Base-by-base conservation (phyloP, 768 basidiomycete genomes). In the Mrakia gelida region DNA sequence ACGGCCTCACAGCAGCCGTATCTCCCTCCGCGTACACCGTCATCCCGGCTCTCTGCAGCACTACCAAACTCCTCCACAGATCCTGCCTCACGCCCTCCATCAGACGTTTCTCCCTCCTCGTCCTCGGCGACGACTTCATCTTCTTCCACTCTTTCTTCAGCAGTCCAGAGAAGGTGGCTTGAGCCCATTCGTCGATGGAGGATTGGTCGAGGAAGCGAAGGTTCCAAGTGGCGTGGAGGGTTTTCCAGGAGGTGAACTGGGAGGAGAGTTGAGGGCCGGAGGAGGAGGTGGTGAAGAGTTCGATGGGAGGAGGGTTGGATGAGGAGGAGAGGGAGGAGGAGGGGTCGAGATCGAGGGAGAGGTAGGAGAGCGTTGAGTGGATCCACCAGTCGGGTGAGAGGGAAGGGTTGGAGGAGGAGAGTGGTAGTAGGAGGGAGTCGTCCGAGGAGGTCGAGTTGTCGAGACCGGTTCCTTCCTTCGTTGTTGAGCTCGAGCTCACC, bases 211-310 rank as follows among this genome's bases (percentile, higher is more conserved):
- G 72, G 54, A 70, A 78, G 41, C 73, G 71, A 45, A 78, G 49
- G 15, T n/a, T 23, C 43, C 34, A 75, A 13, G 54, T 32, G 4
- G 77, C 65, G 26, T 78, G 73, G 15, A 59, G 65, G 23, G 34
- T 73, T 30, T 65, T 74, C 77, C 77, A 78, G 32, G 63, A 63
- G 26, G 63, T 54, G 65, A 78, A 73, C 23, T 78, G 77, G n/a
- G 72, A 59, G 34, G 77, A 72, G 8, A 78, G 71, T 11, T 68
- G 34, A 32, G 32, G 5, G 38, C 38, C 38, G 18, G 32, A 16
- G 21, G 45, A 54, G 45, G 38, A 16, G 32, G 77, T 73, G 15
- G 77, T 78, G 73, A 74, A 78, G 63, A 78, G 65, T 67, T 74
- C 73, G 32, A 32, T 34, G 41, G 62, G 32, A 15, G 59, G 34